Base-by-base conservation (phyloP, 352 stramenopile genomes). In the Aphanomyces astaci region DNA sequence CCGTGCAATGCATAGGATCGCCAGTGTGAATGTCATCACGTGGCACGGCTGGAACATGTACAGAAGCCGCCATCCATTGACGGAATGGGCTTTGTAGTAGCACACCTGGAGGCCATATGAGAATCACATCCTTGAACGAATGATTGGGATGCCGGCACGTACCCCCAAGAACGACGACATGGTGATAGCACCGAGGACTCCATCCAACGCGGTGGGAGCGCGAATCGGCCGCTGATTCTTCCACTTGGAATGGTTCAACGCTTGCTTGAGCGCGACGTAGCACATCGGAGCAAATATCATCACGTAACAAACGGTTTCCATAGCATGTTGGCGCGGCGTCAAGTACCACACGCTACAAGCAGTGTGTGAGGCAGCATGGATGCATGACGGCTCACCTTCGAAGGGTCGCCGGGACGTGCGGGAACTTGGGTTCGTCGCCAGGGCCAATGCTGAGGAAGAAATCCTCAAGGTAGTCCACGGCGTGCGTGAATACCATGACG, bases 21-120 rank as follows among this genome's bases (percentile, higher is more conserved):
- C 28, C 15, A 68, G 25, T 5, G 55, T 11, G 11, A 68, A 49
- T 17, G 43, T 59, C 15, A 59, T 24, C 3, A 52, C 49, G 17
- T 68, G 62, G 51, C 62, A 68, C 19, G 62, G 62, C 30, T 68
- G 62, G 24, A 68, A 52, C 46, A 52, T 52, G 51, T 68, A 68
- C 10, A 52, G 43, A 4, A 68, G 48, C 10, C 62, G 43, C 62
- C 62, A 68, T 22, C 49, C 49, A 17, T 40, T 28, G 2, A 45
- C 25, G 17, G 62, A 51, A 1, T 59, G 51, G 19, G 62, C 30
- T 33, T 68, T 68, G 62, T 68, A 68, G 43, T 68, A 68, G 30
- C 49, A 51, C n/a, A 68, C 36, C 62, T 68, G 59, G 5, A 19
- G n/a, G n/a, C n/a, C 10, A 2, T 5, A 19, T 51, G 43, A 51